Base-by-base conservation (phyloP, 1,284 basidiomycete genomes). In the Puccinia coronata region DNA sequence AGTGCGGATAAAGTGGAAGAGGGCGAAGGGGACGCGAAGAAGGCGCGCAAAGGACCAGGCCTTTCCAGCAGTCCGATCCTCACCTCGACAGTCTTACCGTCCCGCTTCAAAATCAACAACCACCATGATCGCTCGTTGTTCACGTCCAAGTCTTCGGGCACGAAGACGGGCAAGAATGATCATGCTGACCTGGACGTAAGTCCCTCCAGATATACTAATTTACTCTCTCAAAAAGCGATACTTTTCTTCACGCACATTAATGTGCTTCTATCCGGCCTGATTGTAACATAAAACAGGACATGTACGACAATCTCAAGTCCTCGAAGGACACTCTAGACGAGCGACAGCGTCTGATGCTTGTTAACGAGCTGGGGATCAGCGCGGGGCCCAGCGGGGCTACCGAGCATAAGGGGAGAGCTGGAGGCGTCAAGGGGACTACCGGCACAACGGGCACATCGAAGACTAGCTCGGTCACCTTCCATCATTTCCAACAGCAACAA, bases 401-500 rank as follows among this genome's bases (percentile, higher is more conserved):
- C 8, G 51, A 23, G 2, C 9, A 20, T 51, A 49, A 47, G 41
- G n/a, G 65, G 43, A 6, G 65, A 59, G 31, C n/a, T 69, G 2
- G 25, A 28, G 23, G 18, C 25, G 61, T 23, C 57, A 12, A 36
- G 14, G 14, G 20, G 20, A 47, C 57, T 25, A 31, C 16, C 3
- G 59, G 74, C 11, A 36, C 43, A 8, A 16, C 6, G 12, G 39
- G 18, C 23, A 49, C 36, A 25, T 47, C 39, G 28, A 79, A 70
- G 43, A 57, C 76, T 28, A 70, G 65, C 53, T 79, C 76, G 12
- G 67, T 79, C 39, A 79, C 76, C 34, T 79, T 70, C 43, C 76
- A 79, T 43, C 63, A 79, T 16, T 65, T 57, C 53, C 18, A 69
- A 20, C 49, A 69, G 47, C 63, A 43, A 39, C 25, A 65, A 14